phyloP scores from a whole-genome alignment of 768 basidiomycete genomes.

The Suillus tomentosus region DNA sequence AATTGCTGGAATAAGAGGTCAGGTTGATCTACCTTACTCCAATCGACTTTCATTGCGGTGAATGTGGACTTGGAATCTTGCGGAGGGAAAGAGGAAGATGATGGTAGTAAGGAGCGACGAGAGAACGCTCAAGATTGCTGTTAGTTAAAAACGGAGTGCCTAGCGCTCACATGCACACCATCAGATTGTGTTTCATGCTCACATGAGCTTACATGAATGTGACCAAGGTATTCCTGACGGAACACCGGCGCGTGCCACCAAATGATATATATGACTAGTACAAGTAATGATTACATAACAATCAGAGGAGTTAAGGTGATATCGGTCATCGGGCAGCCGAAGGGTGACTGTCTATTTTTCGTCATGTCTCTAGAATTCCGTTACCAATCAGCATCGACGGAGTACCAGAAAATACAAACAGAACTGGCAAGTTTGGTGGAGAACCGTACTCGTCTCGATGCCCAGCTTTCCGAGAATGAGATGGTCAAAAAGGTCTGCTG shows the following conservation, averaged over 20 bases:
- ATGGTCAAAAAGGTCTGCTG: conserved; percentile 77
- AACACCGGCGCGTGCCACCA: neutral
- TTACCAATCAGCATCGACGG: conserved; percentile 68
- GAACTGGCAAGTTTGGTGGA: conserved; percentile 77
- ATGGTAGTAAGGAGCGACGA: conserved; percentile 3
- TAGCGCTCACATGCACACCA: conserved; percentile 5
- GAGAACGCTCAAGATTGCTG: neutral
- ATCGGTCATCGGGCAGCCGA: neutral
- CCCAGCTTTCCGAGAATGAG: conserved; percentile 90
- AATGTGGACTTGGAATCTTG: conserved; percentile 15
- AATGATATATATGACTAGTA: neutral
- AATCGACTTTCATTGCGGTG: conserved; percentile 44
- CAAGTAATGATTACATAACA: neutral
- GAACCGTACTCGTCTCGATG: conserved; percentile 83
- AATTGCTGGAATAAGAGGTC: conserved; percentile 70
- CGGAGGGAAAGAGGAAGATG: conserved; percentile 5
- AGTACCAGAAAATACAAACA: conserved; percentile 80
- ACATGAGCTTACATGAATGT: neutral
- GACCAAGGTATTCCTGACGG: neutral
- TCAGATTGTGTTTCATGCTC: neutral
- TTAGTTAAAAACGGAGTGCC: neutral
- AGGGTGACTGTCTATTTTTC: conserved; percentile 8
- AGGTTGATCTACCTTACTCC: conserved; percentile 66
- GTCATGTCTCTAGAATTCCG: conserved; percentile 57
- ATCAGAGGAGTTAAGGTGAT: neutral